A percentile compares a stretch with the other conserved stretches of the same genome.
phyloP scores from a whole-genome alignment of 1,139 yeast species.

The Blastobotrys raffinosifermentans region DNA sequence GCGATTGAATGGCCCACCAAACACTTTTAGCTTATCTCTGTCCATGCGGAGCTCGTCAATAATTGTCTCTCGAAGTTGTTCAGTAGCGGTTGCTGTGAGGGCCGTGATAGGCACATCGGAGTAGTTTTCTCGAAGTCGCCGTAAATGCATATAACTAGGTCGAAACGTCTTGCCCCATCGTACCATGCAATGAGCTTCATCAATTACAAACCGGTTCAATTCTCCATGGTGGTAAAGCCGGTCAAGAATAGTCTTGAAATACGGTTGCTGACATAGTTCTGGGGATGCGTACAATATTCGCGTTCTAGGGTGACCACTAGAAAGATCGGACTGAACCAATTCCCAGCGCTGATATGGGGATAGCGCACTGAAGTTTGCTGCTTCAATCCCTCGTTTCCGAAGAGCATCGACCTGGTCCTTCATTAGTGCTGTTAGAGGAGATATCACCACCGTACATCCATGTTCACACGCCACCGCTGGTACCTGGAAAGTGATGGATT shows the following conservation, averaged over 20 bases:
- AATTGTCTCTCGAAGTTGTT: constrained; percentile 82
- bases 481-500: constrained; percentile 88
- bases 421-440: constrained; percentile 94
- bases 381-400: constrained; percentile 40
- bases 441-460: constrained; percentile 88
- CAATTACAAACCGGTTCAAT: constrained; percentile 85
- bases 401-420: constrained; percentile 93
- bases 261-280: constrained; percentile 78
- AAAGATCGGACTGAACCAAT: constrained; percentile 15
- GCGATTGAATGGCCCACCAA: constrained; percentile 69
- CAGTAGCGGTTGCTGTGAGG: constrained; percentile 94
- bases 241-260: constrained; percentile 56
- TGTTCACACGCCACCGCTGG: constrained; percentile 82
- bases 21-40: constrained; percentile 36
- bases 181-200: constrained; percentile 98
- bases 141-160: constrained; percentile 86
- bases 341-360: constrained; percentile 16
- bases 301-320: constrained; percentile 17
- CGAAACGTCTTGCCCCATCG: constrained; percentile 99
- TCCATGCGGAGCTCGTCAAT: constrained; percentile 27
- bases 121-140: constrained; percentile 62
- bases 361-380: constrained; percentile 20
- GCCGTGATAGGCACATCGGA: constrained; percentile 92
- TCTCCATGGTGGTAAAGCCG: constrained; percentile 48
- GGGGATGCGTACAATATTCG: constrained; percentile 84